These are phyloP conservation scores for Cyberlindnera japonica DNA, from an alignment of 805 yeast species.

Conservation along the genomic window DNA sequence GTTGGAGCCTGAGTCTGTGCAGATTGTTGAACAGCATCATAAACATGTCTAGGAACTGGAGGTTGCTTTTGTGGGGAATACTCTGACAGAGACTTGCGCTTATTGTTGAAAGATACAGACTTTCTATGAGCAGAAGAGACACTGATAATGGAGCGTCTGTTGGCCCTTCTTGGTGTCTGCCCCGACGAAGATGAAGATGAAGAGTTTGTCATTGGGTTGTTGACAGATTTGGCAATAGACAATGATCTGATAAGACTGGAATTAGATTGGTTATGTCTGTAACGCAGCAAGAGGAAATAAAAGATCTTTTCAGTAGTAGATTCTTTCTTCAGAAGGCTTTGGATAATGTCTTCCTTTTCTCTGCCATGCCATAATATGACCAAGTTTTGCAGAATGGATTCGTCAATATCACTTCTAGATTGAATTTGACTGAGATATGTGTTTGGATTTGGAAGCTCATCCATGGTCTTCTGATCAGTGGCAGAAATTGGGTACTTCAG, in stretches of 20 bases:
- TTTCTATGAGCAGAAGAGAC: constrained; percentile 48
- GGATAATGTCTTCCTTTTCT: constrained; percentile 50
- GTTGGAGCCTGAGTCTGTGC: constrained; percentile 7
- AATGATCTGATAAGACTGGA: constrained; percentile 28
- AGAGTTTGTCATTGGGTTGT: constrained; percentile 11
- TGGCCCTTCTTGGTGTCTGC: constrained; percentile 32
- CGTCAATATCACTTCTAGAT: constrained; percentile 53
- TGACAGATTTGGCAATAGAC: constrained; percentile 30
- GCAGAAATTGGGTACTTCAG: constrained; percentile 48
- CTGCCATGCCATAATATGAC: constrained; percentile 83
- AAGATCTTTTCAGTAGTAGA: constrained; percentile 76
- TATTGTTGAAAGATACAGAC: constrained; percentile 42
- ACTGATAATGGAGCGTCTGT: constrained; percentile 40
- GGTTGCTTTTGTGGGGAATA: constrained; percentile 23
- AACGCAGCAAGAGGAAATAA: constrained; percentile 69
- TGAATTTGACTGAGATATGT: constrained; percentile 25
- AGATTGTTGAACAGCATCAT: constrained; percentile 13
- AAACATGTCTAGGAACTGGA: constrained; percentile 24
- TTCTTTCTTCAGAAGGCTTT: constrained; percentile 49
- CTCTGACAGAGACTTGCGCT: constrained; percentile 24
- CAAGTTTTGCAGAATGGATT: constrained; percentile 68
- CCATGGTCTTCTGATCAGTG: constrained; percentile 25
- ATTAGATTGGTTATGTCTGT: constrained; percentile 62
- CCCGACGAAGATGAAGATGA: constrained; percentile 13
- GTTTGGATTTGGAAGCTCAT: constrained; percentile 31